Percentiles rank a stretch among this genome's conserved stretches.
Conservation (phyloP, 495 filamentous ascomycete species). For the Staphylotrichum tortipilum region DNA sequence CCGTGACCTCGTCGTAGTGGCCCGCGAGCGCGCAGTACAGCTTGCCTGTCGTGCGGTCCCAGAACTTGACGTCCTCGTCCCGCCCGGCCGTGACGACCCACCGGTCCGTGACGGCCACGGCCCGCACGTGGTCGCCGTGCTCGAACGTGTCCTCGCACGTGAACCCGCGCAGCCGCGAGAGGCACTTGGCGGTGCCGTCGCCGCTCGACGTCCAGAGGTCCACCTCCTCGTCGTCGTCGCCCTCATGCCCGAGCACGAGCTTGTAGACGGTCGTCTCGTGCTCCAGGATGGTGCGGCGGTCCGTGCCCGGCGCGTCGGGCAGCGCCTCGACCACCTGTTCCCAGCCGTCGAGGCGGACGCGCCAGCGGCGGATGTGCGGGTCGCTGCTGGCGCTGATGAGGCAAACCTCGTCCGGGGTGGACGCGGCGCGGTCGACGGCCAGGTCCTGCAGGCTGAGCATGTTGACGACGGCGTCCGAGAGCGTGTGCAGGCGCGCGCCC, state of each 20-base stretch:
- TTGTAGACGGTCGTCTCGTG: conserved; percentile 89
- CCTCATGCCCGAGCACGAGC: conserved; percentile 46
- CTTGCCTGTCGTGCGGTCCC: conserved; percentile 66
- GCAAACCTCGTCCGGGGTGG: conserved; percentile 38
- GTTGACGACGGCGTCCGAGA: conserved; percentile 58
- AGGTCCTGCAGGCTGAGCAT: conserved; percentile 69
- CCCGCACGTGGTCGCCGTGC: conserved; percentile 85
- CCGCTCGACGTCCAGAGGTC: conserved; percentile 89
- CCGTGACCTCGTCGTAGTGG: conserved; percentile 89
- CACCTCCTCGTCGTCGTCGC: conserved; percentile 45
- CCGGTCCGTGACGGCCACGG: conserved; percentile 62
- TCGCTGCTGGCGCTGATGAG: conserved; percentile 78
- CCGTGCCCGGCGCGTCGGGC: conserved; percentile 30
- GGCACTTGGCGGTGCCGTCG: conserved; percentile 71
- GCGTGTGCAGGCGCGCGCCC: conserved; percentile 57
- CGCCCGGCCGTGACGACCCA: conserved; percentile 86
- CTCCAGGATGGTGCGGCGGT: conserved; percentile 55
- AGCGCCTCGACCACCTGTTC: conserved; percentile 36
- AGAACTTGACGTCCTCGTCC: conserved; percentile 86
- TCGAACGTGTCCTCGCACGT: conserved; percentile 58
- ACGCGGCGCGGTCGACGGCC: conserved; percentile 55
- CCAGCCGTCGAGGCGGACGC: conserved; percentile 36
- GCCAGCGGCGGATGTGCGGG: conserved; percentile 72
- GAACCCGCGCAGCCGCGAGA: conserved; percentile 57
- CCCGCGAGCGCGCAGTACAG: conserved; percentile 70